phyloP scores from a whole-genome alignment of 2,329 filamentous ascomycete genomes.

The Cladophialophora bantiana region DNA sequence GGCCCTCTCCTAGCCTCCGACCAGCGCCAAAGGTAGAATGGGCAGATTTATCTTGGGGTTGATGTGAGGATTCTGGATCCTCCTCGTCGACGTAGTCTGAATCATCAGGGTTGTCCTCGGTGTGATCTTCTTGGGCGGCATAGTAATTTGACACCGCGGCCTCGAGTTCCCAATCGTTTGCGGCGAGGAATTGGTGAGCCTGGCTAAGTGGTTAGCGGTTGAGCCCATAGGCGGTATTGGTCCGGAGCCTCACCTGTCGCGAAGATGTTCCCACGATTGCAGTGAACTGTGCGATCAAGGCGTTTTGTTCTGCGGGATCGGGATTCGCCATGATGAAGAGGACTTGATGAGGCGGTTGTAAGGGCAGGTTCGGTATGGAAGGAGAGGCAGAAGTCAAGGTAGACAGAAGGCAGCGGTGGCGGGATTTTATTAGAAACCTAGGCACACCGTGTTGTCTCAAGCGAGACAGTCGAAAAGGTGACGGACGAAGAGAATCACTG shows the following conservation, averaged over 20 bases:
- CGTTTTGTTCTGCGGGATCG: slow-evolving; percentile 45
- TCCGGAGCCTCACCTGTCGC: slow-evolving; percentile 52
- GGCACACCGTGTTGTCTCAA: neutral
- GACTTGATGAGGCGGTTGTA: neutral
- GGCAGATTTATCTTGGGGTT: slow-evolving; percentile 23
- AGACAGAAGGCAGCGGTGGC: neutral
- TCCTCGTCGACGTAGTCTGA: slow-evolving; percentile 43
- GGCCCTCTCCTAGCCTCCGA: slow-evolving; percentile 46
- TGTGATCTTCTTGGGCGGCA: slow-evolving; percentile 52
- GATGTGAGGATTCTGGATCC: slow-evolving; percentile 32
- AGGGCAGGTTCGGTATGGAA: slow-evolving; percentile 25
- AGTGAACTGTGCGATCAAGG: slow-evolving; percentile 61
- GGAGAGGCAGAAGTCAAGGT: slow-evolving; percentile 7
- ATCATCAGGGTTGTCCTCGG: slow-evolving; percentile 35
- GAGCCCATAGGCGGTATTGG: neutral
- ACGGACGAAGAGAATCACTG: neutral
- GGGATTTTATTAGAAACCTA: neutral
- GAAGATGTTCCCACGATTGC: slow-evolving; percentile 61
- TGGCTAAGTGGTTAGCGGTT: slow-evolving; percentile 45
- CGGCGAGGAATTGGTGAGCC: slow-evolving; percentile 72
- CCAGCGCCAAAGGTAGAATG: slow-evolving; percentile 41
- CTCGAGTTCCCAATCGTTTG: slow-evolving; percentile 71
- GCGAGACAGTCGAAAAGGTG: neutral
- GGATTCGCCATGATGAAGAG: slow-evolving; percentile 33
- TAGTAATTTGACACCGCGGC: slow-evolving; percentile 69